Percentiles rank a stretch among this genome's conserved stretches.
Evolutionary conservation across 2,329 filamentous ascomycete species (phyloP).

Genomic region (Aspergillus amoenus): DNA sequence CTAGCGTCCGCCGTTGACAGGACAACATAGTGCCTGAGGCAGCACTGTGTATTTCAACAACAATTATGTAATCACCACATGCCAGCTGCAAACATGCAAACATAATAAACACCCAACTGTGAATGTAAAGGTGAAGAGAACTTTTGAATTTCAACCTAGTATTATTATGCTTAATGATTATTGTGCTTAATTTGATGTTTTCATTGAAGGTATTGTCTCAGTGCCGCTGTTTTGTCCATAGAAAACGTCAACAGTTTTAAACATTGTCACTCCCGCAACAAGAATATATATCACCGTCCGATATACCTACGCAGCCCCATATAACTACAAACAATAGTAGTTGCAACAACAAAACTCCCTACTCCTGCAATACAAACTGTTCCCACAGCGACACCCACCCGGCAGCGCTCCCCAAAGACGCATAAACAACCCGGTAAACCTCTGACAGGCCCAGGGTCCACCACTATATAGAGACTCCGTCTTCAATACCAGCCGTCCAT

Average conservation of each 20-base stretch:
- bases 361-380: neutral
- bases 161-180: no score
- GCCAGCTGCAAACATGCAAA: slow-evolving; percentile 11
- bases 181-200: no score
- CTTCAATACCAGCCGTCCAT: neutral
- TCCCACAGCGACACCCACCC: slow-evolving; percentile 1
- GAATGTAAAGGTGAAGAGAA: no score
- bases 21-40: slow-evolving; percentile 38
- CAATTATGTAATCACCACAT: slow-evolving; percentile 13
- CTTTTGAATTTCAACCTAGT: no score
- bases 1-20: slow-evolving; percentile 38
- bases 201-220: no score
- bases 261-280: no score
- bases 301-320: no score
- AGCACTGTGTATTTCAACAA: neutral
- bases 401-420: neutral
- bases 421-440: neutral
- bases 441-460: neutral
- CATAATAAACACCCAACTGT: slow-evolving; percentile 10
- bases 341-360: neutral
- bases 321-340: no score
- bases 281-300: no score
- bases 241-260: no score
- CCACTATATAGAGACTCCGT: neutral
- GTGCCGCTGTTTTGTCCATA: no score